A percentile compares a stretch with the other conserved stretches of the same genome.
These are phyloP conservation scores for Blastocrithidia nonstop DNA, from an alignment of 208 protist genomes.

Conservation along the genomic window DNA sequence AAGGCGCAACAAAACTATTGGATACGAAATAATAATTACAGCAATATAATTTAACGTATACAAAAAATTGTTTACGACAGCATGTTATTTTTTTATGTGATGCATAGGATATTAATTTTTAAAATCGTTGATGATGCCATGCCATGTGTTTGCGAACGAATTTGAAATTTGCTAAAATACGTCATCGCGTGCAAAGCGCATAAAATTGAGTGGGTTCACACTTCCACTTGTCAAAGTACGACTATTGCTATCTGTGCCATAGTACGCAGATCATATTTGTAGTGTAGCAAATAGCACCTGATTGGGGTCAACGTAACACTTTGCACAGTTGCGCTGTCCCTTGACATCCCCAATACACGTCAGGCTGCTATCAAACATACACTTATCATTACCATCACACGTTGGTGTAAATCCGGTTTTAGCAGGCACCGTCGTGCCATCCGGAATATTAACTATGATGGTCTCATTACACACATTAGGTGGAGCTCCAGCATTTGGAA, in stretches of 20 bases:
- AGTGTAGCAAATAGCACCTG: constrained; percentile 9
- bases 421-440: constrained; percentile 1
- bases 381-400: constrained; percentile 29
- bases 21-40: too few species aligned
- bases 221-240: constrained; percentile 39
- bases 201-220: constrained; percentile 53
- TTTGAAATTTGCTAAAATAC: constrained; percentile 14
- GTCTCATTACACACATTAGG: too few species aligned
- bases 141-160: too few species aligned
- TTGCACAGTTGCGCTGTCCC: constrained; percentile 62
- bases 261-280: constrained; percentile 55
- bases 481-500: neutral
- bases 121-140: too few species aligned
- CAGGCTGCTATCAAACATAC: constrained; percentile 19
- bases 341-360: constrained; percentile 37
- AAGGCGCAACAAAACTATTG: too few species aligned
- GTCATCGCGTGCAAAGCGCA: constrained; percentile 12
- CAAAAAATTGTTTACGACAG: too few species aligned
- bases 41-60: too few species aligned
- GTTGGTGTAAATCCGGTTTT: constrained; percentile 69
- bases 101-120: too few species aligned
- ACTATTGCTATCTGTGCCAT: constrained; percentile 46
- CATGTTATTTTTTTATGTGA: too few species aligned
- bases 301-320: constrained; percentile 14
- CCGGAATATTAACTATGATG: too few species aligned